Evolutionary conservation across 2,329 filamentous ascomycete species (phyloP).

Genomic region (Balansia obtecta): DNA sequence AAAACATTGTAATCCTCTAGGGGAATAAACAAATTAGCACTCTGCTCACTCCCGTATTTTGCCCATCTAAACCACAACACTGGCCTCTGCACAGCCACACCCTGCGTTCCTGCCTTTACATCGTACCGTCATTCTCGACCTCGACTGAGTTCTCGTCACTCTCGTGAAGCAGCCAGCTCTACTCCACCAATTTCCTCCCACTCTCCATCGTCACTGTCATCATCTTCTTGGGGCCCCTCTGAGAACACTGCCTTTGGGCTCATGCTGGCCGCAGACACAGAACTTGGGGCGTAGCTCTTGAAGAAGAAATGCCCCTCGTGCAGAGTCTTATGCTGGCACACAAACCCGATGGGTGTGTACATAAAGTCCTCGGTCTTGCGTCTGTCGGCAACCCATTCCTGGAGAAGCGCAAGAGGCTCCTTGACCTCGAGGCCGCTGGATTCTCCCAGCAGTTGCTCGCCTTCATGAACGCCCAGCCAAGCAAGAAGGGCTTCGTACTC

Average conservation of each 20-base stretch:
- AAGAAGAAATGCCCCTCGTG: slow-evolving; percentile 39
- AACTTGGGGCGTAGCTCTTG: neutral
- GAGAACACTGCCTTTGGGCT: neutral
- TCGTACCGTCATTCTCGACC: no score
- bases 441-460: neutral
- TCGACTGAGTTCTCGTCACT: neutral
- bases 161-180: neutral
- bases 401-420: slow-evolving; percentile 31
- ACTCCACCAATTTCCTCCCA: neutral
- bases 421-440: neutral
- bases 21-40: no score
- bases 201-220: neutral
- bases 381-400: slow-evolving; percentile 42
- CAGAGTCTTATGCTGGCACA: slow-evolving; percentile 36
- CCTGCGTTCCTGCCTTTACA: no score
- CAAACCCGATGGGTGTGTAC: slow-evolving; percentile 45
- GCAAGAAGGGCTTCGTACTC: slow-evolving; percentile 27
- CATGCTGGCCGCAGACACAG: neutral
- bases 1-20: no score
- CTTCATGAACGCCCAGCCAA: neutral
- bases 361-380: slow-evolving; percentile 42
- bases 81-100: no score
- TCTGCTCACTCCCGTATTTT: no score
- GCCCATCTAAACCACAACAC: no score
- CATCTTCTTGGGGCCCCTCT: neutral